These are phyloP conservation scores for Lactarius trivialis DNA, from an alignment of 768 basidiomycete genomes.

Conservation along the genomic window DNA sequence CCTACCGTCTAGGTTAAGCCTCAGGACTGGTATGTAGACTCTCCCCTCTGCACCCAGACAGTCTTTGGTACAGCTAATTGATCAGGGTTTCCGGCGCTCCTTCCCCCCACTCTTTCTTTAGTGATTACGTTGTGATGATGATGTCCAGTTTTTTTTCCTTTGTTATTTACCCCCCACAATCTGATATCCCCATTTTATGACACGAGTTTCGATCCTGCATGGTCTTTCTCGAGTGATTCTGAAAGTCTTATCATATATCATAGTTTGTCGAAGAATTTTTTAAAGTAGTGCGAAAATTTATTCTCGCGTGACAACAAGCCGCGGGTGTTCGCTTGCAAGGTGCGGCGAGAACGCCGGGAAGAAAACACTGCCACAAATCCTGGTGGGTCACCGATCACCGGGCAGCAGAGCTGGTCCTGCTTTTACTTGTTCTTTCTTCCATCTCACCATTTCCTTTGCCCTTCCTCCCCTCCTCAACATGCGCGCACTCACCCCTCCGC, in stretches of 20 bases:
- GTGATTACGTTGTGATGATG: not conserved
- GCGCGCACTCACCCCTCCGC: slow-evolving; percentile 26
- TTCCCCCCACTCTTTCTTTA: not conserved
- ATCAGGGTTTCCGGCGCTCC: not conserved
- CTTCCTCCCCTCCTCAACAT: not conserved
- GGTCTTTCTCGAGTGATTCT: not conserved
- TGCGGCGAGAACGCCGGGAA: not conserved
- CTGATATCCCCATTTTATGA: slow-evolving; percentile 9
- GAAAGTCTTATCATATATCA: not conserved
- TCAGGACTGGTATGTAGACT: not conserved
- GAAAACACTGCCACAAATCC: not conserved
- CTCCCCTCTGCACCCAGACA: not conserved
- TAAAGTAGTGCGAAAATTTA: not conserved
- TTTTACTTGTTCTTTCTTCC: not conserved
- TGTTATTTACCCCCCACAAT: slow-evolving; percentile 8
- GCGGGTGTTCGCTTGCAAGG: not conserved
- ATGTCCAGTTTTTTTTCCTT: not conserved
- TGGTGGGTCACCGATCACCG: not conserved
- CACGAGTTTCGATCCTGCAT: not conserved
- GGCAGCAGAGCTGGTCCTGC: not conserved
- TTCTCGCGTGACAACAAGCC: not conserved
- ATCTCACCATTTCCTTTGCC: not conserved
- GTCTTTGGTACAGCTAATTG: not conserved
- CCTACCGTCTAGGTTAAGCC: not conserved
- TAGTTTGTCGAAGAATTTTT: not conserved